phyloP scores from a whole-genome alignment of 495 filamentous ascomycete genomes.

The Penicillium bovifimosum region DNA sequence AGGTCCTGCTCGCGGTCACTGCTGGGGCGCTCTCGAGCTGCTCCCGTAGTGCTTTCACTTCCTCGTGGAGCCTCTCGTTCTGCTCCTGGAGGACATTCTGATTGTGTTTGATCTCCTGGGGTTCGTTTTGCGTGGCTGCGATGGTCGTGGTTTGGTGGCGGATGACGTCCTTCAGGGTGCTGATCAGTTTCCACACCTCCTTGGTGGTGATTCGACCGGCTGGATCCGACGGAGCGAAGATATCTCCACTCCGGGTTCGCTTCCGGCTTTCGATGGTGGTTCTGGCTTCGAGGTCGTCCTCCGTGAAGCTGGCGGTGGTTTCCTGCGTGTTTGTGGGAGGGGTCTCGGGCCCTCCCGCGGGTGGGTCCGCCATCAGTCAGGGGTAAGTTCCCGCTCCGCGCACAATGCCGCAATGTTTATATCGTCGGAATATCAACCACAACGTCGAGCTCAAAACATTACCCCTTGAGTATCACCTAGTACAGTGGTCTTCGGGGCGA shows the following conservation, averaged over 20 bases:
- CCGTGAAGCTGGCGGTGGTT: neutral
- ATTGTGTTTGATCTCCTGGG: too few species aligned
- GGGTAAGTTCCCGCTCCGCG: neutral
- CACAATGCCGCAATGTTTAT: neutral
- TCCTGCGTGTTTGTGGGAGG: neutral
- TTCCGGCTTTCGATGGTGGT: slow-evolving; percentile 1
- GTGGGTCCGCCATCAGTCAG: slow-evolving; percentile 3
- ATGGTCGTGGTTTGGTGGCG: too few species aligned
- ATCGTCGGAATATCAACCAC: too few species aligned
- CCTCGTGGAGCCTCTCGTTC: too few species aligned
- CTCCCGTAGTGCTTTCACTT: too few species aligned
- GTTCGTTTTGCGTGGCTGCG: too few species aligned
- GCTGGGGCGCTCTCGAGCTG: too few species aligned
- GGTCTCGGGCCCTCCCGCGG: slow-evolving; percentile 2
- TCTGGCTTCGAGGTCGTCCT: neutral
- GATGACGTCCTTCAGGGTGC: neutral
- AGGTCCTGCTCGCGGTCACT: neutral
- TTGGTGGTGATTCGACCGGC: slow-evolving; percentile 13
- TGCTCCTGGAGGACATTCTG: too few species aligned
- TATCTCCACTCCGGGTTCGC: slow-evolving; percentile 10
- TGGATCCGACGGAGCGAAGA: slow-evolving; percentile 5
- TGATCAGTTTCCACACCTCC: slow-evolving; percentile 19
- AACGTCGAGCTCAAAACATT: too few species aligned
- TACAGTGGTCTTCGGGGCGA: too few species aligned
- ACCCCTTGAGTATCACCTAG: too few species aligned